phyloP scores from a whole-genome alignment of 106 monocot species.

The Xerophyta viscosa region DNA sequence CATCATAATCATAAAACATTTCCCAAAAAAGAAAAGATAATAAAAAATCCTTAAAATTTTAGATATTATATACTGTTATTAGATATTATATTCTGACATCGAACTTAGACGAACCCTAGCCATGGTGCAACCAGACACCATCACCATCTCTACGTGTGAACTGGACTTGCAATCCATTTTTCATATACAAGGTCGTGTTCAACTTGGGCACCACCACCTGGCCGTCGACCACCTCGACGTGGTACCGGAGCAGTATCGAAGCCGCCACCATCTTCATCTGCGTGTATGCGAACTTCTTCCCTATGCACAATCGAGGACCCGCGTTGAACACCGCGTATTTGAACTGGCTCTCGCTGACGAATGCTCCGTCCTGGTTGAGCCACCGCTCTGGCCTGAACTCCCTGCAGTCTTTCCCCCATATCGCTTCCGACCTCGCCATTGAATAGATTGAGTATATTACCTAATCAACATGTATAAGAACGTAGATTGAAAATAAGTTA shows the following conservation, averaged over 20 bases:
- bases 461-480: too few species aligned
- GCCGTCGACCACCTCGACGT: slow-evolving; percentile 40
- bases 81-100: too few species aligned
- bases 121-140: too few species aligned
- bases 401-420: slow-evolving; percentile 86
- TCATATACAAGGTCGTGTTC: slow-evolving; percentile 82
- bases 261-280: slow-evolving; percentile 98
- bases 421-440: slow-evolving; percentile 53
- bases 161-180: slow-evolving; percentile 55
- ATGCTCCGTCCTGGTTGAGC: slow-evolving; percentile 36
- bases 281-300: slow-evolving; percentile 93
- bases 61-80: too few species aligned
- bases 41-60: too few species aligned
- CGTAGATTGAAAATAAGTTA: too few species aligned
- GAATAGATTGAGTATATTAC: slow-evolving; percentile 88
- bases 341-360: slow-evolving; percentile 56
- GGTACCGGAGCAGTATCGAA: slow-evolving; percentile 46
- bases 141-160: slow-evolving; percentile 37
- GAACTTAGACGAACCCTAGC: too few species aligned
- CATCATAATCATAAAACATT: too few species aligned
- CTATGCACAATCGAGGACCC: slow-evolving; percentile 84
- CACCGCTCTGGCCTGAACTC: slow-evolving; percentile 88
- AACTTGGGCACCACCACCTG: slow-evolving; percentile 65
- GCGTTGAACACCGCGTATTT: slow-evolving; percentile 90
- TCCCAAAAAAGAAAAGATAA: too few species aligned